A percentile compares a stretch with the other conserved stretches of the same genome.
phyloP scores from a whole-genome alignment of 1,284 basidiomycete genomes.

The Termitomyces sp. region DNA sequence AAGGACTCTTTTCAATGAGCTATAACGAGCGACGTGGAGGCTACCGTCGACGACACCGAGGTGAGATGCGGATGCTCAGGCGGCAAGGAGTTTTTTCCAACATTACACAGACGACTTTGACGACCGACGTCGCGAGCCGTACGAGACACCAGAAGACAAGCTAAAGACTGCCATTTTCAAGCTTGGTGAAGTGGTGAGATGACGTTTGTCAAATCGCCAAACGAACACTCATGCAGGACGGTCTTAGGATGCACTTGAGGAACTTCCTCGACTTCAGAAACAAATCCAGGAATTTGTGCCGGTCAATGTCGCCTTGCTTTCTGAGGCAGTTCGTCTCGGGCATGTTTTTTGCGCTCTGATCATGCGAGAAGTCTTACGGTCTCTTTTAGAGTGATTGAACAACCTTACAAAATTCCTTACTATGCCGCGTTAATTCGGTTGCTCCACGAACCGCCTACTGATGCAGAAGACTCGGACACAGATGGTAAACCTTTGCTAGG shows the following conservation, averaged over 20 bases:
- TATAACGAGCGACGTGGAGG: conserved; percentile 28
- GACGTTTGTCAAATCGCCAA: conserved; percentile 11
- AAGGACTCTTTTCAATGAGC: conserved; percentile 24
- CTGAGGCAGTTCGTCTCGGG: conserved; percentile 77
- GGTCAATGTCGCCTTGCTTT: conserved; percentile 54
- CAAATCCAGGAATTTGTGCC: conserved; percentile 59
- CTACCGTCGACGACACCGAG: conserved; percentile 30
- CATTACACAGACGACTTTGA: conserved; percentile 50
- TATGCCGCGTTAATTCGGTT: conserved; percentile 79
- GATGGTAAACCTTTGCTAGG: conserved; percentile 49
- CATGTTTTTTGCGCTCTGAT: conserved; percentile 28
- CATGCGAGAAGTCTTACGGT: conserved; percentile 2
- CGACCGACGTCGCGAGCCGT: conserved; percentile 54
- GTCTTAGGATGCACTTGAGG: conserved; percentile 61
- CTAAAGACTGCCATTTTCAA: conserved; percentile 68
- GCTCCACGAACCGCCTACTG: conserved; percentile 50
- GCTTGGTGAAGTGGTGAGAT: conserved; percentile 77
- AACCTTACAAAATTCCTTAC: conserved; percentile 88
- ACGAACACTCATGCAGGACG: conserved; percentile 2
- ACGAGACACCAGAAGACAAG: conserved; percentile 71
- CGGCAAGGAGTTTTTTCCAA: conserved; percentile 11
- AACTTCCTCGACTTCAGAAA: conserved; percentile 61
- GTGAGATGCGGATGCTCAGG: conserved; percentile 23
- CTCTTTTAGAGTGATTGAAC: conserved; percentile 62
- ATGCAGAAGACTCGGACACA: conserved; percentile 29